These are phyloP conservation scores for Filosporella fistucella DNA, from an alignment of 495 filamentous ascomycete species.

Conservation along the genomic window DNA sequence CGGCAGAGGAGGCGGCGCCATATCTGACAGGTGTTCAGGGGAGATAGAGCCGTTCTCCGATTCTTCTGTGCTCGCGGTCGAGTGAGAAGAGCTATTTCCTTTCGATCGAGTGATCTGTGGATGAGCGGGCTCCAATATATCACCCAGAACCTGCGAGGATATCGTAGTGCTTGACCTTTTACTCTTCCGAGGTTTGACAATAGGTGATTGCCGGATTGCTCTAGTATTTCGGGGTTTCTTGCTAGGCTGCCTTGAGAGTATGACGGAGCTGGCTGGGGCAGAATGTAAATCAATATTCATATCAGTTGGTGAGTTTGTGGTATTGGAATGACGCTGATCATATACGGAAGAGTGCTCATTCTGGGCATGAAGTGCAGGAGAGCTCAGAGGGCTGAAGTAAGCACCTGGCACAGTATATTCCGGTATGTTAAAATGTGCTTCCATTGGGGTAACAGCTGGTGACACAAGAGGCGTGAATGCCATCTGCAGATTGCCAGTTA, in stretches of 20 bases:
- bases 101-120: constrained; percentile 2
- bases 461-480: constrained; percentile 93
- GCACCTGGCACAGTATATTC: constrained; percentile 83
- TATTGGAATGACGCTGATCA: constrained; percentile 34
- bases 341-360: constrained; percentile 39
- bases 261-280: constrained; percentile 28
- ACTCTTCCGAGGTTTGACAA: constrained; percentile 64
- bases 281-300: constrained; percentile 34
- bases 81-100: constrained; percentile 24
- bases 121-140: constrained; percentile 34
- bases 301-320: constrained; percentile 42
- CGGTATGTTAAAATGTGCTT: constrained; percentile 72
- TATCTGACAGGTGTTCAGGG: constrained; percentile 49
- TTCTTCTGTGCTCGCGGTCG: constrained; percentile 19
- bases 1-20: constrained; percentile 54
- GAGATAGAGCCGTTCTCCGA: constrained; percentile 47
- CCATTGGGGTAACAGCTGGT: constrained; percentile 88
- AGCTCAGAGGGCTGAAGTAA: constrained; percentile 91
- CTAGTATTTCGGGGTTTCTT: constrained; percentile 20
- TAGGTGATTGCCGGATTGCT: constrained; percentile 72
- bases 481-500: constrained; percentile 52
- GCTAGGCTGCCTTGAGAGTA: constrained; percentile 33
- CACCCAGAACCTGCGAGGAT: constrained; percentile 49
- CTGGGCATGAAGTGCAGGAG: constrained; percentile 84
- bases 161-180: constrained; percentile 47